Evolutionary conservation across 2,329 filamentous ascomycete genomes (phyloP), one percentile per base, ranked within the genome.

Genomic region (Ramularia collo-cygni): DNA sequence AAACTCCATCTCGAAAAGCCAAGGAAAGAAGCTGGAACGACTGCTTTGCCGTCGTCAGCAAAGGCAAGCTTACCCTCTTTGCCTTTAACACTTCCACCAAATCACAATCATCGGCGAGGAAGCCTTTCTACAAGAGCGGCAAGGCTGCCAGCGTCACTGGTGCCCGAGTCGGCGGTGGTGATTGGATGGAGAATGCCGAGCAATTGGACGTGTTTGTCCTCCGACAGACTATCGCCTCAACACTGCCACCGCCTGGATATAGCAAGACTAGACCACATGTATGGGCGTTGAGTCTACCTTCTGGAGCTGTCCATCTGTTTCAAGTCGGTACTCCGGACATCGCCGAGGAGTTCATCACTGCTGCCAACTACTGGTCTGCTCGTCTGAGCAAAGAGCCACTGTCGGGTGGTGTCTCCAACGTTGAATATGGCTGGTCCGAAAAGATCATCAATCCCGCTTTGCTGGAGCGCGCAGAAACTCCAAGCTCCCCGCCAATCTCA

Each of bases 161-260:
- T 8, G 77, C 81, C 18, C 75, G 84, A 5, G 92, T 96, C 2
- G 92, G 92, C 50, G 92, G 92, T 45, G 92, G 92, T 16, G 96
- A 98, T 62, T 98, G 92, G 92, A 90, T 90, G 62, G 89, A 95
- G 52, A 96, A 94, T 58, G 92, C 92, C 4, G 88, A 94, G 49
- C 86, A 81, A 49, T 72, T 95, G 8, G 89, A 86, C 54, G 83
- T 82, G 14, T 96, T 95, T 62, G 80, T 84, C 30, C 77, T 98
- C 6, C 79, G 89, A 14, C 89, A 96, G 61, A 93, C 89, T 1
- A 84, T 96, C 50, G 92, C 92, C 8, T 95, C 87, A 40, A 80
- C 84, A 0, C 75, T 98, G 10, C 92, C 92, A 7, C 76, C 88
- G 1, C 90, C 92, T 0, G 92, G 92, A 8, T 96, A 96, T 64